Evolutionary conservation across 306 rosid genomes (phyloP).

Genomic region (Medicago truncatula): MtrunA17r5.0-ANR NC_053049.1:48879501-48880000

Average conservation of each 20-base stretch:
- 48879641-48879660: not conserved
- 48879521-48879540: conserved; percentile 92
- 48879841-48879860: not conserved
- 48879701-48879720: conserved; percentile 95
- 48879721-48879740: conserved; percentile 94
- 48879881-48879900: too few relatives aligned
- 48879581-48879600: conserved; percentile 96
- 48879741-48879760: conserved; percentile 86
- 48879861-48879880: conserved; percentile 37
- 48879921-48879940: too few relatives aligned
- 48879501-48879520: not conserved
- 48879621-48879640: conserved; percentile 14
- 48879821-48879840: conserved; percentile 48
- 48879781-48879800: conserved; percentile 32
- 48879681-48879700: conserved; percentile 3
- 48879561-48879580: conserved; percentile 94
- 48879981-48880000: too few relatives aligned
- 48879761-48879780: conserved; percentile 66
- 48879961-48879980: too few relatives aligned
- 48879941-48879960: too few relatives aligned
- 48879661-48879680: not conserved
- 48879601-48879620: conserved; percentile 78
- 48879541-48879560: conserved; percentile 85
- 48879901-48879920: too few relatives aligned
- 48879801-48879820: conserved; percentile 40